Evolutionary conservation across 345 rosid genomes (phyloP).

Genomic region (Cardiospermum halicacabum): DNA sequence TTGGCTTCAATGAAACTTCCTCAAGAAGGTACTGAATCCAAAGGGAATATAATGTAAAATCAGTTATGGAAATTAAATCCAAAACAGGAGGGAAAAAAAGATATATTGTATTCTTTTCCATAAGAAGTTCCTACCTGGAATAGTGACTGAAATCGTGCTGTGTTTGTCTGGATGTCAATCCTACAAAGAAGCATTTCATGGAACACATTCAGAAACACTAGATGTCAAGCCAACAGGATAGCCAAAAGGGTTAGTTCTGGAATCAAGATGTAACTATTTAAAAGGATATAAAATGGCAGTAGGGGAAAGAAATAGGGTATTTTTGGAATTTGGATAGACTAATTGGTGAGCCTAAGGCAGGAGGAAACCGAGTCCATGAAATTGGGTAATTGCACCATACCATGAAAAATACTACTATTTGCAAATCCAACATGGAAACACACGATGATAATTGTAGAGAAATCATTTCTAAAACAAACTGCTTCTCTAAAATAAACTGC

Average conservation of each 20-base stretch:
- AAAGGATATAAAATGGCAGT: too few species aligned
- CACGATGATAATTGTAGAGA: constrained; percentile 2
- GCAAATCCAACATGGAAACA: constrained; percentile 65
- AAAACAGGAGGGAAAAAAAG: not conserved
- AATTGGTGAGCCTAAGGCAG: too few species aligned
- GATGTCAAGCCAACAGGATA: too few species aligned
- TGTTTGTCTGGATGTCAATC: constrained; percentile 93
- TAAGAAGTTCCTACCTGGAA: constrained; percentile 49
- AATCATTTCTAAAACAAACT: not conserved
- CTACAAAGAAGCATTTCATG: constrained; percentile 46
- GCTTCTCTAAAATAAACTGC: too few species aligned
- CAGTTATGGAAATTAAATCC: not conserved
- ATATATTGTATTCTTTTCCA: not conserved
- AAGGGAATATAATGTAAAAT: constrained; percentile 2
- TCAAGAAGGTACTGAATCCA: constrained; percentile 77
- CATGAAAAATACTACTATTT: too few species aligned
- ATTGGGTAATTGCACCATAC: too few species aligned
- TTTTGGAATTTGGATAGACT: too few species aligned
- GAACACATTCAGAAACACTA: too few species aligned
- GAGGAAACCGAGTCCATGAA: too few species aligned
- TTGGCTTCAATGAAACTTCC: constrained; percentile 71
- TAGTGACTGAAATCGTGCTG: constrained; percentile 73
- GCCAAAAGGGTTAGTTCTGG: too few species aligned
- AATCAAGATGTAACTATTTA: too few species aligned
- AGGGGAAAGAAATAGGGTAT: too few species aligned